Base-by-base conservation (phyloP, 2,329 filamentous ascomycete species). In the Botrytis squamosa region DNA sequence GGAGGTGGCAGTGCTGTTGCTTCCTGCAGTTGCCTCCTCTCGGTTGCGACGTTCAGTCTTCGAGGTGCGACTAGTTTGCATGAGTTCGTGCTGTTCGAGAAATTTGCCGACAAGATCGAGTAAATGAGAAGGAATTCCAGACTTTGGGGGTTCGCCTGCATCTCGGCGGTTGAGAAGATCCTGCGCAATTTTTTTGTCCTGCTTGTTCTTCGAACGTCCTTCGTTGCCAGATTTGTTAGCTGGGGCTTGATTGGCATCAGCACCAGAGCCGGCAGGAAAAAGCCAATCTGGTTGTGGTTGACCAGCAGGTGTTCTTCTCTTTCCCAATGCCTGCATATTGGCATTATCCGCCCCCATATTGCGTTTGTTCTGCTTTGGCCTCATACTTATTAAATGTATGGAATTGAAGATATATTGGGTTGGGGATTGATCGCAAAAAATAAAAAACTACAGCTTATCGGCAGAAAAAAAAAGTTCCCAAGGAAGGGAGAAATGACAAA, bases 71-170 rank as follows among this genome's bases (percentile, higher is more conserved):
- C 87, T 88, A 64, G 92, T 88, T 74, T 85, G 85, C 66, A 85
- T 82, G 78, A 93, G 92, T n/a, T 89, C 87, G 81, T 92, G 86
- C 64, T 91, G 86, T 60, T 86, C 86, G 68, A 94, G 85, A 81
- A 94, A 94, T 36, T 84, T 82, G 75, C 89, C 89, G 78, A 94
- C 86, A 25, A 93, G 84, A 75, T 90, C 88, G 80, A 94, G 84
- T 52, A 94, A 84, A 81, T 92, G 86, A 42, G 86, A 82, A 7
- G 91, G 87, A 40, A 88, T 85, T 65, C 84, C 81, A 42, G 81
- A 57, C 72, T 79, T 79, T 16, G 77, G 49, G 57, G 78, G 74
- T 49, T 77, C 76, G 14, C 75, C 77, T 70, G 73, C 76, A 70
- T 74, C 76, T 57, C 75, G 75, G n/a, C 77, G 75, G 62, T 77